Evolutionary conservation across 2,329 filamentous ascomycete species (phyloP), one percentile per base, ranked within the genome.

Genomic region (Arthrobotrys pseudoclavata): DNA sequence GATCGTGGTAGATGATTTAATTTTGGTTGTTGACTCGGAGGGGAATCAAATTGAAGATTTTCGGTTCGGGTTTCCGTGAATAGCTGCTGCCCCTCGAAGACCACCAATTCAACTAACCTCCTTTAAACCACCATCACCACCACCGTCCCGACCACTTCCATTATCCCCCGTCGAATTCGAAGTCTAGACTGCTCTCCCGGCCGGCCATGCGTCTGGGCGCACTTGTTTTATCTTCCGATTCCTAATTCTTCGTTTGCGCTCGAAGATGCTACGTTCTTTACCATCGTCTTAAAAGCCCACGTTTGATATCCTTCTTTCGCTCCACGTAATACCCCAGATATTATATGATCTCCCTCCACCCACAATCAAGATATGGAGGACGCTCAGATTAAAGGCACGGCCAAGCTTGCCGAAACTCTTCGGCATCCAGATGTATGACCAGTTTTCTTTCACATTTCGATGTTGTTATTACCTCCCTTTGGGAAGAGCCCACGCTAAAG

Each of bases 381-480:
- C 81, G 88, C 89, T 75, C 85, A 86, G 79, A 83, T 85, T 72
- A 85, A 87, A 79, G 75, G 61, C 24, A 88, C 89, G 55, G 89
- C 92, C 84, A 94, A 94, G 87, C 90, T 99, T 84, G 90, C 94
- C 80, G 95, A 98, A 86, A 89, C 98, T 79, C 90, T 99, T 81
- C 93, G 94, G 82, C 94, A 97, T 83, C 93, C 96, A 2, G 96
- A 99, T 83, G 81, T 81, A 80, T n/a, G 26, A 20, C n/a, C 13
- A 24, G 18, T 4, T 20, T 15, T 12, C 40, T 45, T 22, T 50
- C 5, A 37, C 6, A 45, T 5, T n/a, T 12, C n/a, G 1, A 18
- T 45, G 1, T 45, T n/a, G n/a, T 40, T 15, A n/a, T 1, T 3
- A 12, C 13, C 12, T 12, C 37, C 12, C 2, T 15, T 40, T 40